Conservation (phyloP, 2,329 filamentous ascomycete genomes). For the Colletotrichum shisoi region DNA sequence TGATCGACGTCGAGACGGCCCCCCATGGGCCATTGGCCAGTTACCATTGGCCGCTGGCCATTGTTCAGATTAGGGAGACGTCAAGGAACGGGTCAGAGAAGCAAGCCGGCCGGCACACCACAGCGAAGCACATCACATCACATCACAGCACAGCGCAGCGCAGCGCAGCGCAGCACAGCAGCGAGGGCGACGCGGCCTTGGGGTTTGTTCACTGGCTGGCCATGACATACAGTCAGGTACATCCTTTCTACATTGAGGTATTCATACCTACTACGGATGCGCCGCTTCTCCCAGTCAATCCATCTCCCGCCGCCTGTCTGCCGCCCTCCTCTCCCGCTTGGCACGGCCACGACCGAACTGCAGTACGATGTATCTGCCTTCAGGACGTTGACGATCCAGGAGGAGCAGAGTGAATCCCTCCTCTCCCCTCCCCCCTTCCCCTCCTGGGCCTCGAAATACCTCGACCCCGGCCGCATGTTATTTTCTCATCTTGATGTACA, state of each 20-base stretch:
- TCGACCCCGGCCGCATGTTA: slow-evolving; percentile 25
- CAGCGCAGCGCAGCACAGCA: no score
- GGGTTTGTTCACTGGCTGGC: slow-evolving; percentile 5
- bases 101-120: not conserved
- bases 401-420: not conserved
- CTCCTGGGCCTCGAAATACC: slow-evolving; percentile 27
- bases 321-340: slow-evolving; percentile 11
- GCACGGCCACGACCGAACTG: slow-evolving; percentile 33
- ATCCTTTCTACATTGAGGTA: no score
- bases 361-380: not conserved
- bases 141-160: no score
- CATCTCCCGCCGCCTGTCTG: slow-evolving; percentile 2
- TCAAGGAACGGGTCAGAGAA: slow-evolving; percentile 26
- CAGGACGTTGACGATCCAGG: slow-evolving; percentile 10
- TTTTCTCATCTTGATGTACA: slow-evolving; percentile 21
- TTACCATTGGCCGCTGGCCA: not conserved
- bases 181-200: slow-evolving; percentile 24
- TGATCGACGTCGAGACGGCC: slow-evolving; percentile 36
- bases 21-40: slow-evolving; percentile 4
- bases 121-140: no score
- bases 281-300: not conserved
- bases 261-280: no score
- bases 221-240: not conserved
- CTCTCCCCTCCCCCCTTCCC: slow-evolving; percentile 1
- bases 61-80: slow-evolving; percentile 35